Percentiles rank a stretch among this genome's conserved stretches.
phyloP scores from a whole-genome alignment of 2,329 filamentous ascomycete genomes.

The Talaromyces sp. region DNA sequence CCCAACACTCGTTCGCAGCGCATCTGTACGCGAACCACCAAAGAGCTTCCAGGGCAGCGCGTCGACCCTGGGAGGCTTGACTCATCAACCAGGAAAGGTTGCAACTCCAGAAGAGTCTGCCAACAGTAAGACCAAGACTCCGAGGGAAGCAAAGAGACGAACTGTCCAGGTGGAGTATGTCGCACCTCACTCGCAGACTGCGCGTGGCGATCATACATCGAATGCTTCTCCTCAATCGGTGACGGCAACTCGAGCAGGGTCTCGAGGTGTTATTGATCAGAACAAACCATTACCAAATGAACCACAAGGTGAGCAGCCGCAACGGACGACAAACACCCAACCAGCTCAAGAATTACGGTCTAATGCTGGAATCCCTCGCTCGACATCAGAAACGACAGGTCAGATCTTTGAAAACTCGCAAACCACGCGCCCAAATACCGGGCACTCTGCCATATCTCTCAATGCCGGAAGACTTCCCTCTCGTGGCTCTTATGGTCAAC shows the following conservation, averaged over 20 bases:
- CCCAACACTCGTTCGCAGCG: constrained; percentile 71
- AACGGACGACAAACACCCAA: constrained; percentile 20
- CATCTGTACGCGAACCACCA: constrained; percentile 82
- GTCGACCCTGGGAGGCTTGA: constrained; percentile 57
- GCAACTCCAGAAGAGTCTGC: constrained; percentile 51
- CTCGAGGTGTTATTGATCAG: constrained; percentile 22
- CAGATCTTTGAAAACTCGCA: constrained; percentile 47
- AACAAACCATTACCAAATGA: constrained; percentile 41
- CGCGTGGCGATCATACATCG: constrained; percentile 57
- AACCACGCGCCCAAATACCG: constrained; percentile 68
- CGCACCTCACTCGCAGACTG: constrained; percentile 80
- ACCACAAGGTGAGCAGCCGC: constrained; percentile 13
- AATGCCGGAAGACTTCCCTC: constrained; percentile 63
- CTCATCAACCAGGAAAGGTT: constrained; percentile 70
- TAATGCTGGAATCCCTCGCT: constrained; percentile 51
- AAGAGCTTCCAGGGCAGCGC: constrained; percentile 58
- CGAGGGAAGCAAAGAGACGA: constrained; percentile 81
- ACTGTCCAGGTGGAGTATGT: constrained; percentile 99
- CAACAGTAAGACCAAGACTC: constrained; percentile 57
- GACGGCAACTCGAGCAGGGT: constrained; percentile 14
- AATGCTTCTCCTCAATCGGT: constrained; percentile 21
- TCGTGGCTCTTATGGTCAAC: constrained; percentile 80
- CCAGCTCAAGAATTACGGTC: constrained; percentile 38
- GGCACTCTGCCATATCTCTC: constrained; percentile 71
- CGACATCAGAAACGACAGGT: constrained; percentile 57